A percentile compares a stretch with the other conserved stretches of the same genome.
These are phyloP conservation scores for Maudiozyma humilis DNA, from an alignment of 1,139 yeast genomes.

Conservation along the genomic window DNA sequence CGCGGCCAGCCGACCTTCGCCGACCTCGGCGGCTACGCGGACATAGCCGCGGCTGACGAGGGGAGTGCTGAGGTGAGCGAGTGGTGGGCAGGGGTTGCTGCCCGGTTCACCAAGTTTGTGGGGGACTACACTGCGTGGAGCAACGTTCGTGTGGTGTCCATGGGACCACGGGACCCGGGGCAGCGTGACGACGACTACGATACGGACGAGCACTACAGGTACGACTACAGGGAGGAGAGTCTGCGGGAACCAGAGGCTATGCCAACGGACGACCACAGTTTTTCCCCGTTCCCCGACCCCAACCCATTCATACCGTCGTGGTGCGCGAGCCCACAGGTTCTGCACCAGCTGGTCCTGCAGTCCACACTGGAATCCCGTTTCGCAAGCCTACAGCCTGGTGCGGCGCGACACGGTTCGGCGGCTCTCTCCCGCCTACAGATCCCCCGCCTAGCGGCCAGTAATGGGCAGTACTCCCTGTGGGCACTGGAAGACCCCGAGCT, in stretches of 20 bases:
- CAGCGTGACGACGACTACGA: neutral
- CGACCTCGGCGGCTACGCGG: constrained; percentile 14
- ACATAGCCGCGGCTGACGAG: constrained; percentile 23
- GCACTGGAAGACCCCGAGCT: constrained; percentile 28
- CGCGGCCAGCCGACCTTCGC: constrained; percentile 36
- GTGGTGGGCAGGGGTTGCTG: constrained; percentile 38
- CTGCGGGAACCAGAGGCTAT: no score
- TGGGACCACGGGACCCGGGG: neutral
- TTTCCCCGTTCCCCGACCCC: neutral
- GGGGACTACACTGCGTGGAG: constrained; percentile 21
- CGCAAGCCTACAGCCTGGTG: constrained; percentile 16
- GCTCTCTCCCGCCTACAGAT: neutral
- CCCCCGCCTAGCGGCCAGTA: constrained; percentile 30
- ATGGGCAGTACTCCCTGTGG: constrained; percentile 45
- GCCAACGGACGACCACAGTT: no score
- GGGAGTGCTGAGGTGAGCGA: constrained; percentile 28
- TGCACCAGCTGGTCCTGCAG: constrained; percentile 25
- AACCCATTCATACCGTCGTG: constrained; percentile 29
- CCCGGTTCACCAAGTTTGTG: constrained; percentile 31
- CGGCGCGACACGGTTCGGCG: neutral
- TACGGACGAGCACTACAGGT: neutral
- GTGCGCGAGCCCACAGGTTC: constrained; percentile 20
- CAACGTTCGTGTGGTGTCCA: constrained; percentile 32
- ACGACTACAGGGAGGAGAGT: neutral
- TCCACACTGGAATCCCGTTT: constrained; percentile 25